Percentiles rank a stretch among this genome's conserved stretches.
phyloP scores from a whole-genome alignment of 2,329 filamentous ascomycete species.

The Hypoxylon sp. region DNA sequence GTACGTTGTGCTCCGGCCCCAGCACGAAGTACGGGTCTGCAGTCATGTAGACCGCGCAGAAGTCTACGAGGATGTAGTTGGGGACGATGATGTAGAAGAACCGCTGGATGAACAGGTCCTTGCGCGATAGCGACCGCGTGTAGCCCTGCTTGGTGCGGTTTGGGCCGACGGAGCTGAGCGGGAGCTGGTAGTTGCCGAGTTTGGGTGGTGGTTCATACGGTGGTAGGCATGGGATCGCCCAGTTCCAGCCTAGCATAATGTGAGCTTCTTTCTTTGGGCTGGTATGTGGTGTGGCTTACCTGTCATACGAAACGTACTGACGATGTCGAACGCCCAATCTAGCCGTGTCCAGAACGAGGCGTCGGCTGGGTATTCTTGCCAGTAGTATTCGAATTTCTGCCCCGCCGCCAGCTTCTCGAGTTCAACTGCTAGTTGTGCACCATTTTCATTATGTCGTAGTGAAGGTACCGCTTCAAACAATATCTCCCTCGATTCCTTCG shows the following conservation, averaged over 20 bases:
- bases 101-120: constrained; percentile 62
- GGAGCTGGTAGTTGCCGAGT: constrained; percentile 56
- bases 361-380: constrained; percentile 71
- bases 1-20: constrained; percentile 60
- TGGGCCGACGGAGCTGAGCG: constrained; percentile 59
- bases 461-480: constrained; percentile 15
- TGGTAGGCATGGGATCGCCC: constrained; percentile 63
- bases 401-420: constrained; percentile 40
- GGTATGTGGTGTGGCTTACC: constrained; percentile 57
- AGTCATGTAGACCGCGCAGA: constrained; percentile 76
- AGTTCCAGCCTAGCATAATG: constrained; percentile 67
- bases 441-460: constrained; percentile 15
- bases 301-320: constrained; percentile 67
- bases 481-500: constrained; percentile 8
- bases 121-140: constrained; percentile 59
- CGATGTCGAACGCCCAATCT: constrained; percentile 70
- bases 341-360: constrained; percentile 65
- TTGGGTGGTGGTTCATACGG: constrained; percentile 59
- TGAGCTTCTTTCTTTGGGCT: neutral
- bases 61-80: constrained; percentile 77
- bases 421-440: constrained; percentile 16
- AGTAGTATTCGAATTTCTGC: constrained; percentile 66
- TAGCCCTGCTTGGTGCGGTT: constrained; percentile 63
- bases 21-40: constrained; percentile 83
- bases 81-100: constrained; percentile 63